Evolutionary conservation across 208 protist genomes (phyloP), one percentile per base, ranked within the genome.

Genomic region (Novymonas esmeraldas): DNA sequence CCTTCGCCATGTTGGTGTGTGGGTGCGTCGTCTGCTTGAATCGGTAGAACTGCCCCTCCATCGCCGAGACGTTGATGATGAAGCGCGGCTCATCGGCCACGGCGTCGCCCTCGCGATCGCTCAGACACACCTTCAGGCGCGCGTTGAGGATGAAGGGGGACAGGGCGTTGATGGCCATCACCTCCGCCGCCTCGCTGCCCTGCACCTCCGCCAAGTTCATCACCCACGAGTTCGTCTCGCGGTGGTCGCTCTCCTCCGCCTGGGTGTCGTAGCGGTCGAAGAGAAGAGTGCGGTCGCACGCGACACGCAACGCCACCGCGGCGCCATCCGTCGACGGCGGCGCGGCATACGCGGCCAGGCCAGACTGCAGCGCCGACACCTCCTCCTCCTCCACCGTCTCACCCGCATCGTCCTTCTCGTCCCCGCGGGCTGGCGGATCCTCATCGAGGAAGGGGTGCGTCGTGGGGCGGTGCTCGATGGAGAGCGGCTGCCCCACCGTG

Each of bases 1-100:
- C 98, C 86, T 99, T 99, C 45, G 96, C 96, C 96, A 99, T 99
- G 84, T 99, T 99, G 33, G 98, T 99, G 89, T 99, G 98, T 49
- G 95, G 95, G 71, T 99, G 98, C 22, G 89, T 95, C 20, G 88
- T 90, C 64, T 95, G 88, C 78, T 97, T 95, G 75, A 87, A 95
- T 22, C 89, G 84, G 78, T 98, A 97, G 73, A 98, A 98, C 84
- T 97, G 92, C 20, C 97, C 98, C 73, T 99, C 98, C 98, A 99
- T 99, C 22, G 97, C 97, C 16, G 84, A 95, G n/a, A 99, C 98
- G 73, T 99, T 99, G 67, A 99, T 98, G 63, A 99, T 95, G 81
- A 96, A 98, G 41, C 93, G 94, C 22, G 84, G 55, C 68, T 89
- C 87, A 46, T 83, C 64, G 20, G 79, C 77, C 14, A 81, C 63